phyloP scores from a whole-genome alignment of 176 grass and related monocot species.

The Puya raimondii region DNA sequence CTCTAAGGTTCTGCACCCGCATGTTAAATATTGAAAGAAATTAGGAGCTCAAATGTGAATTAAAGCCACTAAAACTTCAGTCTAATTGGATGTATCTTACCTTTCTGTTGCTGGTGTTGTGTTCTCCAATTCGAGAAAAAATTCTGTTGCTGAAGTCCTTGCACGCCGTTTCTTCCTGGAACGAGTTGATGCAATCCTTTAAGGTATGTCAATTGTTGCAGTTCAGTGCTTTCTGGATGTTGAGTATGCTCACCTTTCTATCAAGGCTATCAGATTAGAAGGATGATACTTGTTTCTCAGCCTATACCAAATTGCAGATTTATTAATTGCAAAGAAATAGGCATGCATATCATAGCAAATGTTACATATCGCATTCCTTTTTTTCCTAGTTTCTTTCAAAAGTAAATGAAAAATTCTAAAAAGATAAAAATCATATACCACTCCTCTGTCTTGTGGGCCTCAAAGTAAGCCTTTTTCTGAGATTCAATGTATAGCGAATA shows the following conservation, averaged over 20 bases:
- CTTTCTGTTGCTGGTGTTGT: conserved; percentile 60
- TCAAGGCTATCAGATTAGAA: conserved; percentile 69
- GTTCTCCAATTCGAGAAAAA: conserved; percentile 78
- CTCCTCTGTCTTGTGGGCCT: conserved; percentile 85
- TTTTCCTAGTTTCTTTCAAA: too few species aligned
- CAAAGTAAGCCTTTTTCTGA: conserved; percentile 85
- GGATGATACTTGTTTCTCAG: conserved; percentile 99
- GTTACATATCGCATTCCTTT: neutral
- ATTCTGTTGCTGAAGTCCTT: conserved; percentile 48
- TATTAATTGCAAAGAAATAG: neutral
- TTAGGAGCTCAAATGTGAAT: neutral
- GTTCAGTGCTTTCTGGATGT: neutral
- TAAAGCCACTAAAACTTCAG: neutral
- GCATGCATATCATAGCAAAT: neutral
- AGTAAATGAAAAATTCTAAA: neutral
- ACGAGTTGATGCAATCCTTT: neutral
- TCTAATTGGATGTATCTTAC: conserved; percentile 37
- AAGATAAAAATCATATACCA: conserved; percentile 28
- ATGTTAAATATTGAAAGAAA: conserved; percentile 3
- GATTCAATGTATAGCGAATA: conserved; percentile 90
- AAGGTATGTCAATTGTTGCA: neutral
- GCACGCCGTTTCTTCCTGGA: conserved; percentile 34
- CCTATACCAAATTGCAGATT: conserved; percentile 35
- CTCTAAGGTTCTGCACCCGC: conserved; percentile 29
- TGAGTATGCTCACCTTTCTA: conserved; percentile 53